These are phyloP conservation scores for Fusarium kyushuense DNA, from an alignment of 2,329 filamentous ascomycete genomes.

Conservation along the genomic window DNA sequence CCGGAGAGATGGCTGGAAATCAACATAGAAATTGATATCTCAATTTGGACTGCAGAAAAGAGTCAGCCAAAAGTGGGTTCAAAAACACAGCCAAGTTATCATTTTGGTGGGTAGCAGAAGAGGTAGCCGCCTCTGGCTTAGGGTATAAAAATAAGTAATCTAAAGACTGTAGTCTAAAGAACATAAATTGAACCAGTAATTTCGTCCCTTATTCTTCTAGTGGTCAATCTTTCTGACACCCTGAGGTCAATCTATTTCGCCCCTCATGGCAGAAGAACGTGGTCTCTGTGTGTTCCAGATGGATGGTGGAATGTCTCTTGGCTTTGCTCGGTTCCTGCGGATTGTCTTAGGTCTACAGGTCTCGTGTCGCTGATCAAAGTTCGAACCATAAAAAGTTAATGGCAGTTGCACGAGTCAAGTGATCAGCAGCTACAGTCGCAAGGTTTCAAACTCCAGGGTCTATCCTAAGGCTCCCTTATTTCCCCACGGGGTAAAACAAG, in stretches of 20 bases:
- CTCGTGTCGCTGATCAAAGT: neutral
- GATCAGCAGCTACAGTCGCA: neutral
- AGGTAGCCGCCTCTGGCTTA: too few species aligned
- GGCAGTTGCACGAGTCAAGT: neutral
- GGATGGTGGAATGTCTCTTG: neutral
- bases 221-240: too few species aligned
- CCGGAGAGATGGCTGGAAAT: neutral
- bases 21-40: neutral
- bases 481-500: neutral
- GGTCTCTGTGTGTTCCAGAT: neutral
- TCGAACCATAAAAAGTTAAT: neutral
- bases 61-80: rapidly evolving
- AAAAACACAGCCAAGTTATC: neutral
- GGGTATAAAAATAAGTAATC: too few species aligned
- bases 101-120: too few species aligned
- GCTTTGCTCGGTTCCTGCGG: constrained; percentile 13
- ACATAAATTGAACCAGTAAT: too few species aligned
- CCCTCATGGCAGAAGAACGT: neutral
- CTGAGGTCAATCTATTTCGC: neutral
- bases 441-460: neutral
- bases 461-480: neutral
- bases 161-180: too few species aligned
- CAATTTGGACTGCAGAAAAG: neutral
- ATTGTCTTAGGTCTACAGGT: constrained; percentile 5
- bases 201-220: too few species aligned